phyloP scores from a whole-genome alignment of 345 rosid genomes.

The Populus nigra region DNA sequence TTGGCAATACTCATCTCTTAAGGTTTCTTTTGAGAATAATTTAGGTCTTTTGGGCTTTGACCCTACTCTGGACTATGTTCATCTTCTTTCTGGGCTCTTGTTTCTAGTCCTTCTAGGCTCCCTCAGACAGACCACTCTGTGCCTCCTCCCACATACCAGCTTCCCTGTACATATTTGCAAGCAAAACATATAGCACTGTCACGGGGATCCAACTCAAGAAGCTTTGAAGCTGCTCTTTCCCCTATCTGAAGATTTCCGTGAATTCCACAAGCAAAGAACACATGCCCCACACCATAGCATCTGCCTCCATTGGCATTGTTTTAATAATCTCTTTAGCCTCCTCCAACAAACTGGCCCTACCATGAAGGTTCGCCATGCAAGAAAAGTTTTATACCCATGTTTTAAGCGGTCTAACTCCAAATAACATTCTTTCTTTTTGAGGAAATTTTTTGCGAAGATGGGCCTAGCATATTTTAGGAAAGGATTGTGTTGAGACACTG shows the following conservation, averaged over 20 bases:
- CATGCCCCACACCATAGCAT: conserved; percentile 81
- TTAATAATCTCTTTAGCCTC: conserved; percentile 70
- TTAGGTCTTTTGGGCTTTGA: no score
- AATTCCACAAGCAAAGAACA: conserved; percentile 71
- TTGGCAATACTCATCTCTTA: no score
- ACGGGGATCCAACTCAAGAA: conserved; percentile 68
- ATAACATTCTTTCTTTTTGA: no score
- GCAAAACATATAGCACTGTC: conserved; percentile 77
- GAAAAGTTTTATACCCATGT: conserved; percentile 37
- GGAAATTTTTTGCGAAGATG: no score
- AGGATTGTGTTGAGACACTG: no score
- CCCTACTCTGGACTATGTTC: no score
- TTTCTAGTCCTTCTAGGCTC: no score
- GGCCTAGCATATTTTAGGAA: no score
- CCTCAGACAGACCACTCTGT: conserved; percentile 16
- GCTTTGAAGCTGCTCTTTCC: conserved; percentile 70
- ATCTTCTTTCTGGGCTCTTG: no score
- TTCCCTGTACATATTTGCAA: conserved; percentile 69
- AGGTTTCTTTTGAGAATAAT: no score
- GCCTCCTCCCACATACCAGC: conserved; percentile 78
- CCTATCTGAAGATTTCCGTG: conserved; percentile 63
- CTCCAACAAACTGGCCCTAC: conserved; percentile 72
- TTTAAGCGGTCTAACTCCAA: no score
- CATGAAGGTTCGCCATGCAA: conserved; percentile 84
- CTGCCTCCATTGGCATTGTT: conserved; percentile 70